Evolutionary conservation across 1,284 basidiomycete species (phyloP).

Genomic region (Ceratobasidium sp.): DNA sequence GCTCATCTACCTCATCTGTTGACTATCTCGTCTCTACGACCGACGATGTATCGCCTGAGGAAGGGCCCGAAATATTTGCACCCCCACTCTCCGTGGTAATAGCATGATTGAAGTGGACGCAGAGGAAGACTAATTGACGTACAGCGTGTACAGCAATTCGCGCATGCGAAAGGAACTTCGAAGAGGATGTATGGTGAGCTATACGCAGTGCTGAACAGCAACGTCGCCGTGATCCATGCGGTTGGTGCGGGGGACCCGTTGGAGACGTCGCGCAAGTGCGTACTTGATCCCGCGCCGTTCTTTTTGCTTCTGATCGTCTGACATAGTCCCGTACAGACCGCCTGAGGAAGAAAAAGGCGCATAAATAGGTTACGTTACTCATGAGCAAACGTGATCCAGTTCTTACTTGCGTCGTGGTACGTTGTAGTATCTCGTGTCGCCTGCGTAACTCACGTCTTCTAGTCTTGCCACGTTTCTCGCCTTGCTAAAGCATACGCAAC

Average conservation of each 20-base stretch:
- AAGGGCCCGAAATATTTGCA: no score
- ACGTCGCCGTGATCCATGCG: slow-evolving; percentile 96
- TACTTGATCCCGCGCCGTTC: background rate
- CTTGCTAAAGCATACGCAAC: slow-evolving; percentile 95
- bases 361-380: slow-evolving; percentile 97
- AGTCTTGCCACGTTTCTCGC: slow-evolving; percentile 98
- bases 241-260: slow-evolving; percentile 96
- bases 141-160: no score
- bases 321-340: slow-evolving; percentile 86
- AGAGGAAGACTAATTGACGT: no score
- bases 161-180: no score
- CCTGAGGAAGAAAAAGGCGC: slow-evolving; percentile 95
- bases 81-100: no score
- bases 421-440: slow-evolving; percentile 59
- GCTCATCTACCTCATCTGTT: slow-evolving; percentile 78
- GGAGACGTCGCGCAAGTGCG: slow-evolving; percentile 90
- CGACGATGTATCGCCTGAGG: no score
- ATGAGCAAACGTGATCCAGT: slow-evolving; percentile 99
- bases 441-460: background rate
- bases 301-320: background rate
- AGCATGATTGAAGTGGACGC: no score
- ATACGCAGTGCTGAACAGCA: no score
- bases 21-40: slow-evolving; percentile 78
- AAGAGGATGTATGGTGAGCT: no score
- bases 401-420: slow-evolving; percentile 98